Evolutionary conservation across 192 early-diverging fungal genomes (phyloP).

Genomic region (Backusella australiensis): DNA sequence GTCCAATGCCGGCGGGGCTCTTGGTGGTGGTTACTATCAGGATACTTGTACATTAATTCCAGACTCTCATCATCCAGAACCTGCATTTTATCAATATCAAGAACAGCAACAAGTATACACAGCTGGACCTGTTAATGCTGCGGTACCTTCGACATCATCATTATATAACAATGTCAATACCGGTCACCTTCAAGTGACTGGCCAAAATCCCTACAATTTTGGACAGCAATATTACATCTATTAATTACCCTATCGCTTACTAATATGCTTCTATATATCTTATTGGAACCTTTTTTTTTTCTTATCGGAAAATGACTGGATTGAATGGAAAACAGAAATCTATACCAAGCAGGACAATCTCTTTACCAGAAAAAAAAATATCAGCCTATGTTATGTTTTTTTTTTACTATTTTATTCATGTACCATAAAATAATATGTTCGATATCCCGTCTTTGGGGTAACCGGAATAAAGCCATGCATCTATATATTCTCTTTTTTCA

Average conservation of each 20-base stretch:
- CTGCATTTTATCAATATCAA: background rate
- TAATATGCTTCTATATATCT: background rate
- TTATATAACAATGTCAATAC: background rate
- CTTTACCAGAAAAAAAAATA: background rate
- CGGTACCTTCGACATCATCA: background rate
- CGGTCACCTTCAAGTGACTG: background rate
- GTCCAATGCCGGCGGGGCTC: background rate
- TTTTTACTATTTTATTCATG: background rate
- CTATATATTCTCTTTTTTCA: background rate
- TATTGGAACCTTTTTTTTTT: background rate
- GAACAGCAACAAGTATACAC: slow-evolving; percentile 2
- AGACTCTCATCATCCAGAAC: background rate
- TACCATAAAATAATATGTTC: background rate
- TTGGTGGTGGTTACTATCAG: background rate
- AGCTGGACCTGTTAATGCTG: background rate
- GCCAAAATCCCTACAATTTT: background rate
- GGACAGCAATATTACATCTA: background rate
- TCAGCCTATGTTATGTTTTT: background rate
- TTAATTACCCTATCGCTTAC: background rate
- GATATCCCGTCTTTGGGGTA: background rate
- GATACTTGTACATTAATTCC: background rate
- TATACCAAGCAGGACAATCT: background rate
- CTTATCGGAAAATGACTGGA: background rate
- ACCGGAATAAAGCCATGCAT: background rate
- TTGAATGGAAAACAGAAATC: background rate